Base-by-base conservation (phyloP, 2,329 filamentous ascomycete genomes). In the Akanthomyces uredinophilus region DNA sequence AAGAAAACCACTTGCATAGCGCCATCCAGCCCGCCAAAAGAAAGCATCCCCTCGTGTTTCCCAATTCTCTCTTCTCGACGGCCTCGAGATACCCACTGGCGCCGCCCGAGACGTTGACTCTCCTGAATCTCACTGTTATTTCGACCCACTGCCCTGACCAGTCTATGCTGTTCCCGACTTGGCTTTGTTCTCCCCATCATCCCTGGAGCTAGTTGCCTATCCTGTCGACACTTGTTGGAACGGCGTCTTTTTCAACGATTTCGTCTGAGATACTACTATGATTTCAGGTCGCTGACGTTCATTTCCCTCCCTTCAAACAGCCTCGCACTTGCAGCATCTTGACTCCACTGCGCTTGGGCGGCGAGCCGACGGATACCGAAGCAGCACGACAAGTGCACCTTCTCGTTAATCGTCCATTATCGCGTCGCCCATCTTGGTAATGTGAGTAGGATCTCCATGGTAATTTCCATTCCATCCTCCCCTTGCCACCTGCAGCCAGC, bases 251-350 rank as follows among this genome's bases (percentile, higher is more conserved):
- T 55, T 39, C 22, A 32, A 50, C 58, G 39, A 53, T 43, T 39
- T 27, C 47, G 29, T 55, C 46, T 29, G 24, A 56, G 53, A 51
- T 54, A 46, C 39, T 53, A 13, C 24, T 18, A 44, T 51, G 52
- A 50, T 51, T 60, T 50, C 11, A 49, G 18, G 24, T 47, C 49
- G 37, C 53, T 62, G 53, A 62, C 60, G 27, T 61, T 64, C 62
- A 64, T 64, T 61, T 64, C 58, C 62, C 62, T 64, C 62, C 62
- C 62, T 64, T 61, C 32, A 16, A 49, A 60, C 41, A 60, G 53
- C 37, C 41, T 53, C 47, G 62, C 51, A 54, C 62, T 43, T 57
- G 58, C 62, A 56, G 37, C 51, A 50, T 56, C 51, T 37, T 27
- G 44, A 54, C 62, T 46, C 62, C 62, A 63, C 62, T 27, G 43